Evolutionary conservation across 78 protist genomes (phyloP).

Genomic region (Polysphondylium violaceum): DNA sequence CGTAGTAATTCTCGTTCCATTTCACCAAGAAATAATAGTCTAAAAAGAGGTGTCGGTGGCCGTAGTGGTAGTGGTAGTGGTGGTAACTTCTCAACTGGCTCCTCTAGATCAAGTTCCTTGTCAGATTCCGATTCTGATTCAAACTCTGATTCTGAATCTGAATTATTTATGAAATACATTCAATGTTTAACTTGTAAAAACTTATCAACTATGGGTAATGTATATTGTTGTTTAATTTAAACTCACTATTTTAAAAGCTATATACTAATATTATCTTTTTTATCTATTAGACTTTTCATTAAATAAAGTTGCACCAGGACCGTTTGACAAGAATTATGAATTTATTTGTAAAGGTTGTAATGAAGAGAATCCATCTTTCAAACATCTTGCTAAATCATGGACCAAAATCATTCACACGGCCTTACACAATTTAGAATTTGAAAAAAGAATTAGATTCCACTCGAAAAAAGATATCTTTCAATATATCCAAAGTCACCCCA

Average conservation of each 20-base stretch:
- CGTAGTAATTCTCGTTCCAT: not conserved
- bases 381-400: conserved; percentile 74
- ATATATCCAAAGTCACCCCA: conserved; percentile 25
- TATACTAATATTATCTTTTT: too few species aligned
- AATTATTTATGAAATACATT: conserved; percentile 8
- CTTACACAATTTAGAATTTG: conserved; percentile 56
- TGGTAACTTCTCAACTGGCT: not conserved
- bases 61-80: not conserved
- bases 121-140: conserved; percentile 53
- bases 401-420: conserved; percentile 67
- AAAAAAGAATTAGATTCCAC: conserved; percentile 52
- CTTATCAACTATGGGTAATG: not conserved
- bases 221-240: too few species aligned
- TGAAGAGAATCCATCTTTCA: not conserved
- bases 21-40: not conserved
- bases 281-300: not conserved
- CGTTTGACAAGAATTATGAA: conserved; percentile 66
- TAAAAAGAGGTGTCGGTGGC: not conserved
- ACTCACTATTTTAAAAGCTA: too few species aligned
- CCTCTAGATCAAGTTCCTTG: conserved; percentile 44
- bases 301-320: conserved; percentile 66
- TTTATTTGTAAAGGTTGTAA: conserved; percentile 46
- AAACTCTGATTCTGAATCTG: conserved; percentile 46
- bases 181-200: conserved; percentile 13
- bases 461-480: conserved; percentile 62